A percentile compares a stretch with the other conserved stretches of the same genome.
These are phyloP conservation scores for Priceomyces fermenticarens DNA, from an alignment of 805 yeast species.

Conservation along the genomic window DNA sequence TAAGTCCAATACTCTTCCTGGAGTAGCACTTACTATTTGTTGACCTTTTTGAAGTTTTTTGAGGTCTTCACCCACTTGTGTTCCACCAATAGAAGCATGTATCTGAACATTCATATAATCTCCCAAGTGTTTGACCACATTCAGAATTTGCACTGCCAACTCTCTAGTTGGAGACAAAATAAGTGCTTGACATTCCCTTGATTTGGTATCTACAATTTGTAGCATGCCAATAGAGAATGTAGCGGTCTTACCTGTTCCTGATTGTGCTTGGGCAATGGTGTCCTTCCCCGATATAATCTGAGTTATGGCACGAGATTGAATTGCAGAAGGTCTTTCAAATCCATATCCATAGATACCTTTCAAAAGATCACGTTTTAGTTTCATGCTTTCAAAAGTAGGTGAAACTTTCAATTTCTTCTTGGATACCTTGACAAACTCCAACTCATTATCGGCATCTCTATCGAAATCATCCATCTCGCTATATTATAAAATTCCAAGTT, in stretches of 20 bases:
- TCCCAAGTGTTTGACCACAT: constrained; percentile 82
- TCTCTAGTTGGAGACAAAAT: constrained; percentile 96
- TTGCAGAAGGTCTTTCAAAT: constrained; percentile 94
- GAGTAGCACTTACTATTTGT: constrained; percentile 95
- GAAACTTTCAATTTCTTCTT: constrained; percentile 57
- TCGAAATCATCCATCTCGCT: constrained; percentile 49
- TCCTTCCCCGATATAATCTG: constrained; percentile 94
- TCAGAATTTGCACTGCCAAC: constrained; percentile 88
- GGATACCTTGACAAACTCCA: constrained; percentile 39
- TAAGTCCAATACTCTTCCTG: constrained; percentile 93
- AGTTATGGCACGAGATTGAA: constrained; percentile 94
- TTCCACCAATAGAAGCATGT: constrained; percentile 95
- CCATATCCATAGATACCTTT: constrained; percentile 81
- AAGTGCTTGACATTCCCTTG: constrained; percentile 81
- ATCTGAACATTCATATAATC: constrained; percentile 81
- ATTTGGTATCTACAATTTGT: constrained; percentile 74
- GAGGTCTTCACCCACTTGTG: constrained; percentile 75
- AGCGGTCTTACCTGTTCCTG: constrained; percentile 99
- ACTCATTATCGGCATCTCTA: constrained; percentile 53
- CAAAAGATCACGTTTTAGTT: constrained; percentile 35
- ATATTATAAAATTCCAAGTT: background rate
- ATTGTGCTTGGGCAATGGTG: constrained; percentile 97
- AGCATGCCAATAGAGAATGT: constrained; percentile 93
- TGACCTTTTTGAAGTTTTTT: constrained; percentile 74
- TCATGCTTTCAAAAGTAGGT: constrained; percentile 43